Evolutionary conservation across 305 asterid species (phyloP).

Genomic region (Coffea humblotiana): DNA sequence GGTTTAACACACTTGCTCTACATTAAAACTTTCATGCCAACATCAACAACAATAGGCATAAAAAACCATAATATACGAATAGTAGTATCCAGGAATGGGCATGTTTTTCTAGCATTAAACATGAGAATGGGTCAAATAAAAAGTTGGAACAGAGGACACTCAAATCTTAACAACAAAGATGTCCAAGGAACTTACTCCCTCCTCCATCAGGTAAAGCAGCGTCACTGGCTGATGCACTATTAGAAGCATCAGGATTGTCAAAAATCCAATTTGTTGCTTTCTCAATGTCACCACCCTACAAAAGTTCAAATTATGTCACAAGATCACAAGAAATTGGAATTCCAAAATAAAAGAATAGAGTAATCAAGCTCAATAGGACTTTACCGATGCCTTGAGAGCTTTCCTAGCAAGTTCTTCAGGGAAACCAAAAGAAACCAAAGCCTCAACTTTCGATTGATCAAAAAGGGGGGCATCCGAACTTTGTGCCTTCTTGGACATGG

Average conservation of each 20-base stretch:
- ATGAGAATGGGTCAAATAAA: not conserved
- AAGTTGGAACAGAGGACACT: not conserved
- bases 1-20: not conserved
- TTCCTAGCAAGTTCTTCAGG: conserved; percentile 78
- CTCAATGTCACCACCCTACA: conserved; percentile 87
- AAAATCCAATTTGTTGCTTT: conserved; percentile 96
- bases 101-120: not conserved
- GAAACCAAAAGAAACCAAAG: conserved; percentile 83
- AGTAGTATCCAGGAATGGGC: not conserved
- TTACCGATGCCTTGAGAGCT: conserved; percentile 87
- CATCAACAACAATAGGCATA: not conserved
- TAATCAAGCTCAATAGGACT: conserved; percentile 15
- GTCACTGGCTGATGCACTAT: conserved; percentile 51
- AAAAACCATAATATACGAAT: not conserved
- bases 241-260: conserved; percentile 58
- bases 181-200: conserved; percentile 68
- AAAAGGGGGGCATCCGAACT: conserved; percentile 36
- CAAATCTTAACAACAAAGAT: not conserved
- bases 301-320: not conserved
- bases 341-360: not conserved
- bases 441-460: conserved; percentile 77
- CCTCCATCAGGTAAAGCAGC: conserved; percentile 81
- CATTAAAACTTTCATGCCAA: not conserved
- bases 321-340: not conserved
- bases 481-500: conserved; percentile 46